Percentiles rank a stretch among this genome's conserved stretches.
These are phyloP conservation scores for Prunus campanulata DNA, from an alignment of 306 rosid genomes.

Conservation along the genomic window DNA sequence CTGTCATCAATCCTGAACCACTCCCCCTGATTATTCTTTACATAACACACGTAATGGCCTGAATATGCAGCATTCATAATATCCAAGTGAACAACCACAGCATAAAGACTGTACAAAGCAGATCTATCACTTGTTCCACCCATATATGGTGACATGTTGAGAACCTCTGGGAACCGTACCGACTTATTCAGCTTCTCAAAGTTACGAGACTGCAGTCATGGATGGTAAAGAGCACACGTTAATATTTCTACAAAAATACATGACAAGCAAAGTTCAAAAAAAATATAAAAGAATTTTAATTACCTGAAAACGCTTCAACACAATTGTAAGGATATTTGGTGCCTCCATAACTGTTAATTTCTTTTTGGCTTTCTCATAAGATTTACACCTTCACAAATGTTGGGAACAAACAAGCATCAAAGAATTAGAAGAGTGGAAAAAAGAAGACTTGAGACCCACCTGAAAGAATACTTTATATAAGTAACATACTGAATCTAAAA, in stretches of 20 bases:
- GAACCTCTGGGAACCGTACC: constrained; percentile 58
- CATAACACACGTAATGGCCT: constrained; percentile 79
- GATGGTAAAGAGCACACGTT: constrained; percentile 24
- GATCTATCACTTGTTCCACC: constrained; percentile 49
- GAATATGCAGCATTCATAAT: constrained; percentile 62
- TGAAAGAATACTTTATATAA: neutral
- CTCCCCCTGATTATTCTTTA: constrained; percentile 54
- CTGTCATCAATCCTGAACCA: constrained; percentile 78
- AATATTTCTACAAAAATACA: constrained; percentile 1
- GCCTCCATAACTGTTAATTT: constrained; percentile 71
- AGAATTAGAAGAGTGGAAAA: neutral
- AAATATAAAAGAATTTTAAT: constrained; percentile 19
- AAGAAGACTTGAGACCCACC: neutral
- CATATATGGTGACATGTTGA: constrained; percentile 70
- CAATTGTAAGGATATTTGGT: constrained; percentile 79
- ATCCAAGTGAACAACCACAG: constrained; percentile 82
- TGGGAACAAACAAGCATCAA: constrained; percentile 4
- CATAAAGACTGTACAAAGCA: constrained; percentile 64
- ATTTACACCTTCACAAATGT: constrained; percentile 52
- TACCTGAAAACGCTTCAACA: constrained; percentile 77
- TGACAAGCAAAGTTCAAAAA: constrained; percentile 13
- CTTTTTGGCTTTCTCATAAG: constrained; percentile 74
- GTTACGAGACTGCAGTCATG: constrained; percentile 60
- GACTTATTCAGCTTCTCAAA: constrained; percentile 68
- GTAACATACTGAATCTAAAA: neutral